Evolutionary conservation across 176 grass and related monocot genomes (phyloP).

Genomic region (Carex pumila): DNA sequence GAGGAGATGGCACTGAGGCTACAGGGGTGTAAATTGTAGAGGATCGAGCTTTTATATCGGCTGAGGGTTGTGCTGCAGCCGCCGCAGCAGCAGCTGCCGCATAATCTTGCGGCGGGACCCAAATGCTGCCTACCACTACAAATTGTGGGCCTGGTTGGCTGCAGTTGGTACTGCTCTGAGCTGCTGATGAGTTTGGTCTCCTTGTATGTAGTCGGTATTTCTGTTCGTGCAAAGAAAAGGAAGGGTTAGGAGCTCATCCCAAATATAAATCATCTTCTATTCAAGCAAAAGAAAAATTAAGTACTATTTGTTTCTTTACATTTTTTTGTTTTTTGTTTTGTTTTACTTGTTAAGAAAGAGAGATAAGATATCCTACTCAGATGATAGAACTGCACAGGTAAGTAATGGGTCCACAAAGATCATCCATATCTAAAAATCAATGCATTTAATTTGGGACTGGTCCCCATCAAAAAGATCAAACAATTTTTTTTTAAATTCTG

Average conservation of each 20-base stretch:
- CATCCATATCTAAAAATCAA: conserved; percentile 22
- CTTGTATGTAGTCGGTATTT: conserved; percentile 47
- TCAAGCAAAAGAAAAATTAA: neutral
- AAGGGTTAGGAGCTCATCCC: neutral
- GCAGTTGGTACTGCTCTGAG: conserved; percentile 10
- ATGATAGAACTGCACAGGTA: neutral
- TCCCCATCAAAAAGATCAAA: conserved; percentile 10
- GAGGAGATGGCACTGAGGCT: conserved; percentile 1
- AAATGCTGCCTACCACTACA: conserved; percentile 44
- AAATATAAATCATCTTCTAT: neutral
- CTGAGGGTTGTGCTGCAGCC: neutral
- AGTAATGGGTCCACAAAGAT: conserved; percentile 17
- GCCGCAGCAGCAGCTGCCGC: conserved; percentile 5
- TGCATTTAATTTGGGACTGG: conserved; percentile 3
- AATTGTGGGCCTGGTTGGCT: conserved; percentile 20
- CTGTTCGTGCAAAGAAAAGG: neutral
- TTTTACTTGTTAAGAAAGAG: neutral
- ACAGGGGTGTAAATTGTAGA: conserved; percentile 14
- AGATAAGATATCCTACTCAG: conserved; percentile 17
- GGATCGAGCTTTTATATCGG: neutral
- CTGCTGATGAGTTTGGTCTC: conserved; percentile 19
- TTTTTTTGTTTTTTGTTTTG: neutral
- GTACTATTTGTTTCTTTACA: neutral
- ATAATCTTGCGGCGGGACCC: conserved; percentile 35
- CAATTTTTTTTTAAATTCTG: neutral